phyloP scores from a whole-genome alignment of 345 rosid genomes.

The Linum tenue region DNA sequence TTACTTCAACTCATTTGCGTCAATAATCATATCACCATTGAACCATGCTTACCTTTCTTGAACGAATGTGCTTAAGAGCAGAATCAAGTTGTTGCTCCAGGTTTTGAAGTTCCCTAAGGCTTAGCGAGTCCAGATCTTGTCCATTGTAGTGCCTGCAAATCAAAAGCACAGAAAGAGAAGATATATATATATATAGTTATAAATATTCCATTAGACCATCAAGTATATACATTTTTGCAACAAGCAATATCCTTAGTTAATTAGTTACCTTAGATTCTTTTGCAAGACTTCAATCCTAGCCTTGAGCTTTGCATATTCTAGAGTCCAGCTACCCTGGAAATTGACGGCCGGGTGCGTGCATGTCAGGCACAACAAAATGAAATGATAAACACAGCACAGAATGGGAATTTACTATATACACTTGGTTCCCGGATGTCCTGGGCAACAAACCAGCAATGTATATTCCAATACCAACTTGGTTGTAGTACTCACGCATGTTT shows the following conservation, averaged over 20 bases:
- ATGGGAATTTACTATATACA: too few relatives aligned
- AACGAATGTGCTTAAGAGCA: conserved; percentile 2
- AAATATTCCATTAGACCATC: too few relatives aligned
- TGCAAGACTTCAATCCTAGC: conserved; percentile 3
- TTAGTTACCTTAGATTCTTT: conserved; percentile 1
- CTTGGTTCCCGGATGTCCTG: too few relatives aligned
- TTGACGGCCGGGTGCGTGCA: too few relatives aligned
- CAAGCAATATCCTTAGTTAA: not conserved
- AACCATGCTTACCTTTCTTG: not conserved
- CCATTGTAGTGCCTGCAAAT: conserved; percentile 1
- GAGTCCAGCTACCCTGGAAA: conserved; percentile 6
- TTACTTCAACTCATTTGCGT: not conserved
- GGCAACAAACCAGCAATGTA: too few relatives aligned
- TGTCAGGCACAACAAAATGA: not conserved
- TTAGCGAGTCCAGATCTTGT: not conserved
- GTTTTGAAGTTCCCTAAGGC: conserved; percentile 6
- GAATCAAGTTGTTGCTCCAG: conserved; percentile 6
- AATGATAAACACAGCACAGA: too few relatives aligned
- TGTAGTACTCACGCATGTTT: conserved; percentile 7
- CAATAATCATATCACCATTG: not conserved
- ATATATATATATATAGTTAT: too few relatives aligned
- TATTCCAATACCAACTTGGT: too few relatives aligned
- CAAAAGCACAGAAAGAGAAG: not conserved
- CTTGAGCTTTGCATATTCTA: conserved; percentile 5
- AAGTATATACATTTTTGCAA: too few relatives aligned